Conservation (phyloP, 2,329 filamentous ascomycete species). For the Neospermospora avenae region DNA sequence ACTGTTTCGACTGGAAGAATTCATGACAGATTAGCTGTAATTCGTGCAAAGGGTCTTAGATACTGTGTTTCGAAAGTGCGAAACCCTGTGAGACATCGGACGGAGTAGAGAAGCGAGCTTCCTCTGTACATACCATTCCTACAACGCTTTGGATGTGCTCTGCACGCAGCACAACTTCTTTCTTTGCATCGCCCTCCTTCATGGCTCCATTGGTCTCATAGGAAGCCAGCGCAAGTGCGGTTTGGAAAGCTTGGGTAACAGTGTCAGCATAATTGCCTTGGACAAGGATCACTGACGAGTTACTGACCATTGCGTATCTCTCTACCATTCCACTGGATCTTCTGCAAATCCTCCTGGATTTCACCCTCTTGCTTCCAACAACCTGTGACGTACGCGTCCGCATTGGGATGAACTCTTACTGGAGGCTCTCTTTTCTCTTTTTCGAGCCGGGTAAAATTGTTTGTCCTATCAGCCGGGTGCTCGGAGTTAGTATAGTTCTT, state of each 20-base stretch:
- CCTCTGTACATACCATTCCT: too few relatives aligned
- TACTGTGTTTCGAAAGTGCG: too few relatives aligned
- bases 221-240: constrained; percentile 14
- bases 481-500: too few relatives aligned
- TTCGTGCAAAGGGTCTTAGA: too few relatives aligned
- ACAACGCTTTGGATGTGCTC: background rate
- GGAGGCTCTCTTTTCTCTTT: background rate
- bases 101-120: too few relatives aligned
- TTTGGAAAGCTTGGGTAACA: constrained; percentile 24
- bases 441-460: background rate
- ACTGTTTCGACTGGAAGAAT: background rate
- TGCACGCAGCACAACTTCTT: background rate
- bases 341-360: background rate
- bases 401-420: background rate
- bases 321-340: background rate
- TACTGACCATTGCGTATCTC: background rate
- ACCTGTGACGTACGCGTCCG: background rate
- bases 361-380: background rate
- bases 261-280: background rate
- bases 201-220: constrained; percentile 3
- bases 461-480: too few relatives aligned
- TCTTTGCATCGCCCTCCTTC: background rate
- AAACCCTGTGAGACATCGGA: too few relatives aligned
- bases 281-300: background rate
- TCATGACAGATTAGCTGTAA: too few relatives aligned